Percentiles rank a stretch among this genome's conserved stretches.
Evolutionary conservation across 768 basidiomycete species (phyloP).

Genomic region (Pleurotus sapidus): DNA sequence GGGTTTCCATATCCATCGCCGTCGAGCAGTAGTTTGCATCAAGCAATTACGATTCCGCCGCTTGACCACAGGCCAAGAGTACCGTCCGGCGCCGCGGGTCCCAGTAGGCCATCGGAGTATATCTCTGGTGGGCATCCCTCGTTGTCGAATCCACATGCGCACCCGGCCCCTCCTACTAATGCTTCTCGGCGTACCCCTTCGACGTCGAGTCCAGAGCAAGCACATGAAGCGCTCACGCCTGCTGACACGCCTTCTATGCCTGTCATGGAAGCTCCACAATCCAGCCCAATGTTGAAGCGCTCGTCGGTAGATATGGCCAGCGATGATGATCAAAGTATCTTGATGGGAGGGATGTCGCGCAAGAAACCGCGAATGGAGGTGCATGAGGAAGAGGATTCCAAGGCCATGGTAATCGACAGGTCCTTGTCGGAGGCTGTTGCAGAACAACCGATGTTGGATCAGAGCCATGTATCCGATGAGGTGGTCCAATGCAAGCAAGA

Average conservation of each 20-base stretch:
- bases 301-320: conserved; percentile 2
- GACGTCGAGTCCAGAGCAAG: neutral
- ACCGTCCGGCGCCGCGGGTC: no score
- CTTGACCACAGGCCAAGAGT: no score
- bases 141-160: neutral
- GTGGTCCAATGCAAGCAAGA: conserved; percentile 15
- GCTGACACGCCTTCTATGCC: neutral
- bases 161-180: neutral
- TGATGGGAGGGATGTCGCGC: neutral
- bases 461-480: conserved; percentile 18
- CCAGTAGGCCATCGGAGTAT: no score
- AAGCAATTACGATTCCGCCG: neutral
- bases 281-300: conserved; percentile 1
- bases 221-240: conserved; percentile 3
- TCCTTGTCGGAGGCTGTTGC: neutral
- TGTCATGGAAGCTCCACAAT: neutral
- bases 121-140: no score
- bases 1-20: neutral
- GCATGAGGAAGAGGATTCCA: neutral
- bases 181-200: neutral
- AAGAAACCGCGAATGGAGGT: conserved; percentile 1
- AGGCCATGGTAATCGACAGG: neutral
- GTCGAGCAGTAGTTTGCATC: conserved; percentile 1
- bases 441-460: neutral
- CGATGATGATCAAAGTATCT: neutral